Evolutionary conservation across 2,329 filamentous ascomycete genomes (phyloP).

Genomic region (Fusarium sp.): DNA sequence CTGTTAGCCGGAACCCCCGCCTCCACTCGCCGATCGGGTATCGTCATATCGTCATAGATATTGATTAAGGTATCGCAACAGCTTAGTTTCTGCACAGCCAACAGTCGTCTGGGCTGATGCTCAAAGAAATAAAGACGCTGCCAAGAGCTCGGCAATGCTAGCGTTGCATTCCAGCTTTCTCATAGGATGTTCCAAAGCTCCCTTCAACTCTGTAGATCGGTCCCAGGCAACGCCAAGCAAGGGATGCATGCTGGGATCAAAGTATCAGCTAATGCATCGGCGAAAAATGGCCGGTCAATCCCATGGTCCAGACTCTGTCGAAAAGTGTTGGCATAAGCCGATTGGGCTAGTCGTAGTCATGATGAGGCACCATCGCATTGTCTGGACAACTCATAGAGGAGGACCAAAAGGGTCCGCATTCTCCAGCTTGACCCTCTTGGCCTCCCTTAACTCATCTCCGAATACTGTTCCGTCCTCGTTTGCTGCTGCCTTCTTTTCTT

Average conservation of each 20-base stretch:
- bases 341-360: conserved; percentile 19
- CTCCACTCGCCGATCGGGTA: conserved; percentile 33
- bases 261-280: conserved; percentile 32
- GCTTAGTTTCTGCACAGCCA: conserved; percentile 22
- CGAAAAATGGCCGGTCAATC: conserved; percentile 17
- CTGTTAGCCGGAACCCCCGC: conserved; percentile 26
- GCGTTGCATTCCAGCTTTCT: conserved; percentile 30
- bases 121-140: conserved; percentile 28
- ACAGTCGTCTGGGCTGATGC: conserved; percentile 5
- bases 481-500: conserved; percentile 58
- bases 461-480: conserved; percentile 62
- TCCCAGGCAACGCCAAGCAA: conserved; percentile 21
- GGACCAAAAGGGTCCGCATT: conserved; percentile 64
- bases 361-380: conserved; percentile 13
- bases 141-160: conserved; percentile 36
- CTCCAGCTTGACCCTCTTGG: conserved; percentile 62
- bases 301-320: conserved; percentile 14
- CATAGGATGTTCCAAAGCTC: conserved; percentile 17
- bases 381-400: conserved; percentile 51
- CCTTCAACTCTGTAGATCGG: conserved; percentile 11
- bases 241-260: conserved; percentile 28
- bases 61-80: conserved; percentile 25
- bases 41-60: conserved; percentile 42
- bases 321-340: conserved; percentile 26
- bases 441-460: conserved; percentile 57